Evolutionary conservation across 208 protist species (phyloP).

Genomic region (Novymonas esmeraldas): DNA sequence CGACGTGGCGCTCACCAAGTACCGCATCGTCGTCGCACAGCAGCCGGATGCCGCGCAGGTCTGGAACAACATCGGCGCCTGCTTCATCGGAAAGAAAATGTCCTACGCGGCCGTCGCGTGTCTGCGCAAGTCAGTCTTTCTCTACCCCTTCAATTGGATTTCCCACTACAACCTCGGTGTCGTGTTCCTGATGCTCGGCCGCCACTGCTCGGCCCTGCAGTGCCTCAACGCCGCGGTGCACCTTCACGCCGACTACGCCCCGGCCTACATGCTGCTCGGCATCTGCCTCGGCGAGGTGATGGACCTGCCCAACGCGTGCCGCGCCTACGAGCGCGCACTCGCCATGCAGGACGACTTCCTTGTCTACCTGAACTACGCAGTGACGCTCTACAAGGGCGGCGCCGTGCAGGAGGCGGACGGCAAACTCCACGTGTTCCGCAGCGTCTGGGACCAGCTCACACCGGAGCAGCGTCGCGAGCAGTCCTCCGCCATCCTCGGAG

Average conservation of each 20-base stretch:
- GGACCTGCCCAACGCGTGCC: conserved; percentile 94
- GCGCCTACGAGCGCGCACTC: conserved; percentile 92
- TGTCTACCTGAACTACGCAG: conserved; percentile 92
- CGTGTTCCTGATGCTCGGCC: conserved; percentile 88
- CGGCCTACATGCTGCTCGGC: conserved; percentile 94
- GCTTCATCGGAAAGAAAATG: conserved; percentile 96
- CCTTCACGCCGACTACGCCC: conserved; percentile 78
- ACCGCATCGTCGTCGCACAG: conserved; percentile 88
- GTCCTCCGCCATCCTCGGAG: conserved; percentile 31
- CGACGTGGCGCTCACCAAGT: conserved; percentile 96
- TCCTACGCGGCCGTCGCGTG: conserved; percentile 94
- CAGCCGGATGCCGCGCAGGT: conserved; percentile 93
- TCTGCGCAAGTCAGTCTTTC: conserved; percentile 93
- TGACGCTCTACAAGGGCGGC: conserved; percentile 83
- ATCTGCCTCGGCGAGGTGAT: conserved; percentile 94
- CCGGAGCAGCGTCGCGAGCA: conserved; percentile 38
- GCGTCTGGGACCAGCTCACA: conserved; percentile 37
- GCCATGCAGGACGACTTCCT: conserved; percentile 85
- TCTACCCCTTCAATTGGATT: conserved; percentile 97
- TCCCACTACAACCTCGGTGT: conserved; percentile 96
- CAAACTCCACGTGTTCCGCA: conserved; percentile 59
- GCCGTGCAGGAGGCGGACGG: conserved; percentile 34
- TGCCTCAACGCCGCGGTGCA: conserved; percentile 93
- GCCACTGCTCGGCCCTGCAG: conserved; percentile 96
- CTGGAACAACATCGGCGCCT: conserved; percentile 98